A percentile compares a stretch with the other conserved stretches of the same genome.
Evolutionary conservation across 2,329 filamentous ascomycete species (phyloP).

Genomic region (Botrytis pseudocinerea): DNA sequence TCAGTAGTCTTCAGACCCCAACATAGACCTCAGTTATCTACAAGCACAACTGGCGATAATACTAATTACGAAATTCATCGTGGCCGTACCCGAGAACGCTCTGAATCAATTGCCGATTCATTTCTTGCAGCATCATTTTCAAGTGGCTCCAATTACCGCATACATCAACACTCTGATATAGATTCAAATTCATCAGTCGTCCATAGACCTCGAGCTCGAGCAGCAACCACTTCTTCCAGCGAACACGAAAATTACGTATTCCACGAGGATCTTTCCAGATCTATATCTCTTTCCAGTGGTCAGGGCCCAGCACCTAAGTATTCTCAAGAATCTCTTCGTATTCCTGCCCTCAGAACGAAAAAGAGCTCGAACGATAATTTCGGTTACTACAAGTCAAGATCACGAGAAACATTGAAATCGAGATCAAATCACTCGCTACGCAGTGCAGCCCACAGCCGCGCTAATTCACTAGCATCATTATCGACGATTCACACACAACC

Average conservation of each 20-base stretch:
- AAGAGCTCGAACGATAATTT: constrained; percentile 52
- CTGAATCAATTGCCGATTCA: constrained; percentile 19
- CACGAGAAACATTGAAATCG: constrained; percentile 50
- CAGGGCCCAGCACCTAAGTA: constrained; percentile 44
- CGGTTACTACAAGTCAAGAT: constrained; percentile 52
- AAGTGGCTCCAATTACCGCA: constrained; percentile 49
- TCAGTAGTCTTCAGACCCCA: constrained; percentile 16
- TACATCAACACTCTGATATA: constrained; percentile 49
- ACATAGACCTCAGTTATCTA: constrained; percentile 20
- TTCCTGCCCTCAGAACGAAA: constrained; percentile 54
- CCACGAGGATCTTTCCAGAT: constrained; percentile 47
- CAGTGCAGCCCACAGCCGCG: constrained; percentile 45
- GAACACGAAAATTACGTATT: constrained; percentile 54
- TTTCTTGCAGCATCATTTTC: constrained; percentile 27
- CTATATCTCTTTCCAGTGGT: constrained; percentile 43
- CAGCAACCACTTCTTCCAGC: constrained; percentile 26
- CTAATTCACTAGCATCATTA: constrained; percentile 57
- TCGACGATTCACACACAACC: constrained; percentile 50
- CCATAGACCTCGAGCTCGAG: constrained; percentile 39
- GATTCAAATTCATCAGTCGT: constrained; percentile 45
- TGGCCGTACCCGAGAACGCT: constrained; percentile 9
- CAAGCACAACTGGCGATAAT: constrained; percentile 21
- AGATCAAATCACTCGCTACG: constrained; percentile 23
- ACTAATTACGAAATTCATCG: constrained; percentile 19
- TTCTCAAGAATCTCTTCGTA: constrained; percentile 61